Evolutionary conservation across 164 flowering plant species (phyloP).

Genomic region (Amborella trichopoda): DNA sequence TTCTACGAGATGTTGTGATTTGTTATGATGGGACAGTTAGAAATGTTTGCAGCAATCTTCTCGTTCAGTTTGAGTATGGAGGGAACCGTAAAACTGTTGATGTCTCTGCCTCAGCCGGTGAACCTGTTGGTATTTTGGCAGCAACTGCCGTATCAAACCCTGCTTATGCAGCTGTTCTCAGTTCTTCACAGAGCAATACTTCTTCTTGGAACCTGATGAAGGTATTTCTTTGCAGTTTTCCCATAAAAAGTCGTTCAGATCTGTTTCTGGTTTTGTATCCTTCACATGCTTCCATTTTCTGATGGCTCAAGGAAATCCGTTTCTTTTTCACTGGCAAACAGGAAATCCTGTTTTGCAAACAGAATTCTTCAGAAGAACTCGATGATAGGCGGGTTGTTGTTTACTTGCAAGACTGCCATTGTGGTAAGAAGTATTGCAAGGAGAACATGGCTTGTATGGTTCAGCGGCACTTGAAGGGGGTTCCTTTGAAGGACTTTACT

Average conservation of each 20-base stretch:
- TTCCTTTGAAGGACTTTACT: slow-evolving; percentile 52
- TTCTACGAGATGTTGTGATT: slow-evolving; percentile 76
- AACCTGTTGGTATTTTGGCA: slow-evolving; percentile 87
- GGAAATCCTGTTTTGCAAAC: slow-evolving; percentile 79
- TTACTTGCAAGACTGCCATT: slow-evolving; percentile 58
- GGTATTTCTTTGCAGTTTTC: slow-evolving; percentile 24
- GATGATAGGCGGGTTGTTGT: slow-evolving; percentile 63
- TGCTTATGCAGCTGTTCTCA: slow-evolving; percentile 90
- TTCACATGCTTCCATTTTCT: background rate
- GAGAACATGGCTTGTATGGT: slow-evolving; percentile 67
- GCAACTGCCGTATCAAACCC: slow-evolving; percentile 97
- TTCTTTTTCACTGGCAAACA: slow-evolving; percentile 13
- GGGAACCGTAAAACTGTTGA: slow-evolving; percentile 20
- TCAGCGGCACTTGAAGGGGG: slow-evolving; percentile 42
- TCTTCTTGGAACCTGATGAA: slow-evolving; percentile 93
- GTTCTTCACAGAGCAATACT: slow-evolving; percentile 77
- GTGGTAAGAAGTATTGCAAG: slow-evolving; percentile 58
- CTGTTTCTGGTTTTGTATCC: background rate
- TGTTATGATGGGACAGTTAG: slow-evolving; percentile 92
- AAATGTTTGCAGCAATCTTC: slow-evolving; percentile 57
- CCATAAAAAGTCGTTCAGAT: background rate
- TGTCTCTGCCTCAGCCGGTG: slow-evolving; percentile 57
- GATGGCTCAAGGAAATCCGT: too few relatives aligned
- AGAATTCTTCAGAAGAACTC: slow-evolving; percentile 45
- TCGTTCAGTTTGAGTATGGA: slow-evolving; percentile 63